These are phyloP conservation scores for Vanilla planifolia DNA, from an alignment of 106 monocot species.

Conservation along the genomic window DNA sequence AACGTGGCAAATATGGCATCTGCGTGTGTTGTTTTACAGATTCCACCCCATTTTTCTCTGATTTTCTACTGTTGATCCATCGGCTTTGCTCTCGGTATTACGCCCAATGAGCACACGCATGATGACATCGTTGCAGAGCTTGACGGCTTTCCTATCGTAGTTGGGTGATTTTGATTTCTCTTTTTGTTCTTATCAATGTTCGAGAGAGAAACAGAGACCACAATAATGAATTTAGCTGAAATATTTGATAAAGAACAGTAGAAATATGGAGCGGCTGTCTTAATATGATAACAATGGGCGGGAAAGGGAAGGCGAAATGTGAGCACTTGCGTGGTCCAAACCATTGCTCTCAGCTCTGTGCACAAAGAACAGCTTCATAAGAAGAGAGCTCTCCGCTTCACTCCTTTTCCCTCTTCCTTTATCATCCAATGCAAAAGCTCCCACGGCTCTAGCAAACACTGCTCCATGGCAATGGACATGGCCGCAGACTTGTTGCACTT, in stretches of 20 bases:
- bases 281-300: neutral
- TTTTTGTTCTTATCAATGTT: neutral
- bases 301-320: neutral
- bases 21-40: too few relatives aligned
- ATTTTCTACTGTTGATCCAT: too few relatives aligned
- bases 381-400: neutral
- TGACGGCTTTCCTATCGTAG: neutral
- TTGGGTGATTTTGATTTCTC: neutral
- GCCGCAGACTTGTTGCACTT: constrained; percentile 2
- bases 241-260: too few relatives aligned
- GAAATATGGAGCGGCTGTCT: too few relatives aligned
- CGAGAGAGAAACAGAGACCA: neutral
- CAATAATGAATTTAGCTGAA: too few relatives aligned
- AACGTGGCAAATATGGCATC: too few relatives aligned
- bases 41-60: too few relatives aligned
- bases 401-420: neutral
- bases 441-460: neutral
- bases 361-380: constrained; percentile 1
- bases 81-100: too few relatives aligned
- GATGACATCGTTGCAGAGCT: neutral
- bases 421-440: neutral
- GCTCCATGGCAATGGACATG: constrained; percentile 10
- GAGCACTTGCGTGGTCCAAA: neutral
- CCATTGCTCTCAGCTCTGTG: neutral
- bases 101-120: constrained; percentile 2